Evolutionary conservation across 1,284 basidiomycete genomes (phyloP).

Genomic region (Marasmius oreades): DNA sequence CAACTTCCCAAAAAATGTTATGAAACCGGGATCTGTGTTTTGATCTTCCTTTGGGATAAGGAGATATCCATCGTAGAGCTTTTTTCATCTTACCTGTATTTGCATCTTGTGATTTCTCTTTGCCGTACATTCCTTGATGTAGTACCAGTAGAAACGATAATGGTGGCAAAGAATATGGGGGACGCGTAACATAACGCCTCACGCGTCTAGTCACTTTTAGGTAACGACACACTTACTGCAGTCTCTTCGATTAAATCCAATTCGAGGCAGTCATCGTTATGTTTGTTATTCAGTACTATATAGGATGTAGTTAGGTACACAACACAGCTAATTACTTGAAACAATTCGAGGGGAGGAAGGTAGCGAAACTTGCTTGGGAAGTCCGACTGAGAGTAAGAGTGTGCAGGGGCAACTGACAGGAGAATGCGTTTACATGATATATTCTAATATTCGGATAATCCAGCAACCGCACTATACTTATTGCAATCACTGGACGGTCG

Average conservation of each 20-base stretch:
- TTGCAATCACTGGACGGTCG: neutral
- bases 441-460: neutral
- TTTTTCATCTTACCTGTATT: neutral
- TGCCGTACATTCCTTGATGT: constrained; percentile 14
- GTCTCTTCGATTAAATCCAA: no score
- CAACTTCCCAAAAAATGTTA: constrained; percentile 68
- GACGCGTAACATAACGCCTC: neutral
- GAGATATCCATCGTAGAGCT: no score
- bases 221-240: no score
- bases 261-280: no score
- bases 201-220: no score
- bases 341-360: no score
- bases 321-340: no score
- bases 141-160: neutral
- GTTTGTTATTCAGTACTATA: no score
- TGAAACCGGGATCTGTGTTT: constrained; percentile 71
- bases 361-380: no score
- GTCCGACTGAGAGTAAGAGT: no score
- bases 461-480: neutral
- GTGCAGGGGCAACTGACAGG: no score
- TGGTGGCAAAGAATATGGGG: neutral
- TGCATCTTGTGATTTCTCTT: constrained; percentile 12
- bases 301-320: no score
- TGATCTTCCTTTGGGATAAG: constrained; percentile 33
- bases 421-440: neutral